Evolutionary conservation across 352 stramenopile species (phyloP), one percentile per base, ranked within the genome.

Genomic region (Peronospora belbahrii): DNA sequence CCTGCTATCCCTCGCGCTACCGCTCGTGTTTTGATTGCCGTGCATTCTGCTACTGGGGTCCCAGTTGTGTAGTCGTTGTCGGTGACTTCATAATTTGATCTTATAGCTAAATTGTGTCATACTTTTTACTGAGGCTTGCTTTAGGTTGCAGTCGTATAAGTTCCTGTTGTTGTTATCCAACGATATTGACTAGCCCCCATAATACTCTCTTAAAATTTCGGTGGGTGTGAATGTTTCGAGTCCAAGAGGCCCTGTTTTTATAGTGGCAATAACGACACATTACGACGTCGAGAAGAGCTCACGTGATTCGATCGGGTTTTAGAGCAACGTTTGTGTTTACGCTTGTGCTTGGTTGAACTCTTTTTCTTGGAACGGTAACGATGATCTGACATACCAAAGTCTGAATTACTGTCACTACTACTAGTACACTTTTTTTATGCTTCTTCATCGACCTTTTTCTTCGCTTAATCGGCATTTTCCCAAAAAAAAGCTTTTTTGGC

Each of bases 361-460:
- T 48, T 70, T 15, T 53, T 41, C 17, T 65, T 66, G 6, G 24
- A 36, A n/a, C 44, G 34, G 8, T 42, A 40, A 25, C 39, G 28
- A 53, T 42, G 19, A 4, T 40, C 55, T 25, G 39, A 52, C 3
- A 1, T 34, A 41, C 54, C 32, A 2, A 49, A 64, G 15, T 64
- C 58, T 0, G 45, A 52, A 9, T 52, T 38, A n/a, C 50, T 65
- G 14, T 39, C 39, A 6, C 50, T 53, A 24, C 35, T 51, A 5
- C 28, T 28, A 4, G 52, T 34, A 27, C 62, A 42, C 46, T 69
- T 67, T 47, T 74, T 64, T 7, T n/a, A n/a, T 81, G 49, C 28
- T 83, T 85, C 48, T 83, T 85, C 11, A 84, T 34, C 17, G 81
- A 45, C 22, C 42, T 38, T 17, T 71, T 84, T 52, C 86, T 85